Base-by-base conservation (phyloP, 345 rosid species). In the Odontarrhena argentea region DNA sequence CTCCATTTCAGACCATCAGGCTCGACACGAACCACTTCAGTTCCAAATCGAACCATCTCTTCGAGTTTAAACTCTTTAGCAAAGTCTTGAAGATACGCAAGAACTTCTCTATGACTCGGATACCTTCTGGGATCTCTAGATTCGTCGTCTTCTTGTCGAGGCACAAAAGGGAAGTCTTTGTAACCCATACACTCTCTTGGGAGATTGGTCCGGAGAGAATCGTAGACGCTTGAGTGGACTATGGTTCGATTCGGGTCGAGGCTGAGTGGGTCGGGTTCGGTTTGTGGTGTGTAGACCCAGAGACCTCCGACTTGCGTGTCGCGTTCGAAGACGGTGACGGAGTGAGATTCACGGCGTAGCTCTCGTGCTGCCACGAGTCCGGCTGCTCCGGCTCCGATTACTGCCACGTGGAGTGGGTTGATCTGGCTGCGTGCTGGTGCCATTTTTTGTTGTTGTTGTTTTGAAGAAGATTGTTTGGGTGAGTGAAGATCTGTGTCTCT, bases 141-240 rank as follows among this genome's bases (percentile, higher is more conserved):
- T 38, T 68, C 49, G 8, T 53, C 58, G 12, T 71, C 45, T 9
- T 38, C 60, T 12, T 58, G 67, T 35, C 70, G 60, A 55, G 73
- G 28, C 63, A 85, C 79, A 65, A 90, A 90, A 18, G 95, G 98
- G 75, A 69, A 93, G 59, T 84, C 96, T 9, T 18, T 56, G 74
- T 75, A 90, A 13, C 98, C 98, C 98, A 93, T 93, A 18, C 68
- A 74, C 60, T 93, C 97, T 71, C 97, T 67, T 5, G 98, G 91
- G 12, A 93, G 81, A 56, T 93, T 93, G 45, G 96, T 90, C 2
- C 98, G 91, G 35, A 93, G 90, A 8, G 98, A 93, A 2, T 52
- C 51, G 72, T 90, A 93, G 51, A 91, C 81, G 79, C 97, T 93
- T 8, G 86, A 73, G 59, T 85, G 91, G 47, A 85, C 65, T 1